Base-by-base conservation (phyloP, 2,329 filamentous ascomycete genomes). In the Beauveria sp. region DNA sequence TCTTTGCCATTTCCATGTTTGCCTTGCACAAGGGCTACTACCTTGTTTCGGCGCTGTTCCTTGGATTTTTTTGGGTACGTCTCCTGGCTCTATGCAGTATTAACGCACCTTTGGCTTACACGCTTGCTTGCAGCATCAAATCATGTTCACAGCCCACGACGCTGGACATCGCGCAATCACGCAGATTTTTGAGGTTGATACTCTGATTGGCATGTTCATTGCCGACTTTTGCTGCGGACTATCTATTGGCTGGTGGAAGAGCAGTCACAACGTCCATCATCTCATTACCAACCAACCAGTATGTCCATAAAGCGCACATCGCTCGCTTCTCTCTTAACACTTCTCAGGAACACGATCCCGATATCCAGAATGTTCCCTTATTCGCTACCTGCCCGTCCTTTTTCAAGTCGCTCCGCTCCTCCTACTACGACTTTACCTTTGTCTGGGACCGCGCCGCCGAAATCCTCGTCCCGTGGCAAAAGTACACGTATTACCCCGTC, bases 211-310 rank as follows among this genome's bases (percentile, higher is more conserved):
- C 53, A 79, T 86, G 63, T 85, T 87, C 66, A 77, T 88, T 42
- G 85, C 82, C 51, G 84, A 87, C 68, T 86, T 87, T 67, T 84
- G 83, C 74, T 86, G 85, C 64, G 85, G 85, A 42, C 75, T 88
- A 20, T 86, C 83, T 3, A 84, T 88, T 59, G 85, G 85, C 20
- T 88, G 85, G 85, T 88, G 85, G 85, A 88, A 88, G 75, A 82
- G 81, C 67, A 86, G 81, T 58, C 86, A 88, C 74, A 88, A 88
- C 61, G 83, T 88, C 3, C 86, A 88, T 70, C 86, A 88, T 66
- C 78, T 88, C 3, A 75, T 88, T 61, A 87, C 86, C 49, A 88
- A 88, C 75, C 77, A 81, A 66, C 83, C 84, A 2, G 77, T 79
- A 66, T 63, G 73, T 68, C n/a, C 18, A 18, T 26, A 1, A 28